These are phyloP conservation scores for Aspergillus uvarum DNA, from an alignment of 2,329 filamentous ascomycete genomes.

Conservation along the genomic window DNA sequence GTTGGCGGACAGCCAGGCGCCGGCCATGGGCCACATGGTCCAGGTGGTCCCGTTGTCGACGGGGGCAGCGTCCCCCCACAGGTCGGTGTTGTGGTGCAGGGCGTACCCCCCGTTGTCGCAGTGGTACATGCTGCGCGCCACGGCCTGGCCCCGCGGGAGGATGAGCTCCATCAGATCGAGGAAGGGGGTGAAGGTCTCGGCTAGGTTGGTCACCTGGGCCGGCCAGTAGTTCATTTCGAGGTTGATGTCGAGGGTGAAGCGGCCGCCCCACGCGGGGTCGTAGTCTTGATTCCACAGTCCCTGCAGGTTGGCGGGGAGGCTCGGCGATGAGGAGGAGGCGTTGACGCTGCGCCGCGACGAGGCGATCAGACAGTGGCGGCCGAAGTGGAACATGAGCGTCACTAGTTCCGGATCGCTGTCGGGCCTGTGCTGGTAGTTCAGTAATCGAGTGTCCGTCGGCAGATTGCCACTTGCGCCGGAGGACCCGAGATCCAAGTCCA, in stretches of 20 bases:
- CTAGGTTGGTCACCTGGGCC: constrained; percentile 53
- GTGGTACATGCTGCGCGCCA: constrained; percentile 53
- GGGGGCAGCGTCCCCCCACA: constrained; percentile 56
- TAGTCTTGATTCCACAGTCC: constrained; percentile 56
- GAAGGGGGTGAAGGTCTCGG: constrained; percentile 41
- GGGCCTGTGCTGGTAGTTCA: constrained; percentile 4
- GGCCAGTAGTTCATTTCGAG: constrained; percentile 63
- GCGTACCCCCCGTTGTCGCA: constrained; percentile 54
- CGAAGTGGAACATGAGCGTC: constrained; percentile 52
- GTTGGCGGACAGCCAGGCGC: constrained; percentile 60
- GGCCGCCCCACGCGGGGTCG: constrained; percentile 51
- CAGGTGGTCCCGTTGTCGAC: constrained; percentile 44
- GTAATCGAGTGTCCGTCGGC: constrained; percentile 7
- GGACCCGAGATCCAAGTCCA: constrained; percentile 3
- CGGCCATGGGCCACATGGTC: constrained; percentile 41
- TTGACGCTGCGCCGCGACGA: constrained; percentile 43
- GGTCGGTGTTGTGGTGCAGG: constrained; percentile 57
- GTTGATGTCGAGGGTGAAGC: constrained; percentile 61
- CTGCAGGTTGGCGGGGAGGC: constrained; percentile 58
- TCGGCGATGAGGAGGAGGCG: constrained; percentile 11
- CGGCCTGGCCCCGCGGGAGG: constrained; percentile 45
- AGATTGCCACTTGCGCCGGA: constrained; percentile 1
- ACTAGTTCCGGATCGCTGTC: constrained; percentile 39
- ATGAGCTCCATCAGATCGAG: constrained; percentile 43
- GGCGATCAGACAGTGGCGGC: constrained; percentile 53